phyloP scores from a whole-genome alignment of 208 protist species.

The Wallacemonas sp. region DNA sequence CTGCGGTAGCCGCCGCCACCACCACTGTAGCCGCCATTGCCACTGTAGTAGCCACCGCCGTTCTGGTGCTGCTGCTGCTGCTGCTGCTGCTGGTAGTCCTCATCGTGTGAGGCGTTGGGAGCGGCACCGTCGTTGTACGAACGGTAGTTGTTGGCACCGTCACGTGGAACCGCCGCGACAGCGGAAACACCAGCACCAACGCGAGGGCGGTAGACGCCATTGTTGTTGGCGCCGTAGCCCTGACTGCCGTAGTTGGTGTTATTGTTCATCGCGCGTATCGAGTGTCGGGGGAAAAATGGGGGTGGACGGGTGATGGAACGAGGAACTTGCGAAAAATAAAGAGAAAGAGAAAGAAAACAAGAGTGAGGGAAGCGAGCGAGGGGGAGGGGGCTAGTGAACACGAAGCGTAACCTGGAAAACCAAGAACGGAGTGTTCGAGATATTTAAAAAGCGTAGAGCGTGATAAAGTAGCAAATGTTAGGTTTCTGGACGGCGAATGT shows the following conservation, averaged over 20 bases:
- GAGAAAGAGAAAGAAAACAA: constrained; percentile 14
- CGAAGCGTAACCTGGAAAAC: not conserved
- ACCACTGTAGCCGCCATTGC: constrained; percentile 9
- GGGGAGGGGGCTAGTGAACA: not conserved
- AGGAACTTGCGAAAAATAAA: no score
- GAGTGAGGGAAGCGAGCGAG: no score
- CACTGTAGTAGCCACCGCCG: constrained; percentile 9
- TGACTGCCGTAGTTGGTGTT: constrained; percentile 9
- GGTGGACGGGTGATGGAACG: not conserved
- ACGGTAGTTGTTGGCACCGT: constrained; percentile 5
- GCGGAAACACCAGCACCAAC: not conserved
- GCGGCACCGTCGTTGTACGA: constrained; percentile 6
- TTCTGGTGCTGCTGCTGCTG: not conserved
- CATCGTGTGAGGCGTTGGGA: not conserved
- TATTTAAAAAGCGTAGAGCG: constrained; percentile 13
- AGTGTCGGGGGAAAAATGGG: not conserved
- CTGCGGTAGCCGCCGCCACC: constrained; percentile 15
- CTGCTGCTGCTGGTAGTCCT: not conserved
- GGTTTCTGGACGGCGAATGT: no score
- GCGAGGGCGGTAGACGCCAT: constrained; percentile 5
- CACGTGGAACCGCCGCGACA: constrained; percentile 1
- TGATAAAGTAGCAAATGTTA: not conserved
- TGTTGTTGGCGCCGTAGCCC: not conserved
- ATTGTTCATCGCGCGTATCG: constrained; percentile 8
- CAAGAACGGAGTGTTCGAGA: not conserved